phyloP scores from a whole-genome alignment of 1,139 yeast genomes.

The Candida buenavistaensis region DNA sequence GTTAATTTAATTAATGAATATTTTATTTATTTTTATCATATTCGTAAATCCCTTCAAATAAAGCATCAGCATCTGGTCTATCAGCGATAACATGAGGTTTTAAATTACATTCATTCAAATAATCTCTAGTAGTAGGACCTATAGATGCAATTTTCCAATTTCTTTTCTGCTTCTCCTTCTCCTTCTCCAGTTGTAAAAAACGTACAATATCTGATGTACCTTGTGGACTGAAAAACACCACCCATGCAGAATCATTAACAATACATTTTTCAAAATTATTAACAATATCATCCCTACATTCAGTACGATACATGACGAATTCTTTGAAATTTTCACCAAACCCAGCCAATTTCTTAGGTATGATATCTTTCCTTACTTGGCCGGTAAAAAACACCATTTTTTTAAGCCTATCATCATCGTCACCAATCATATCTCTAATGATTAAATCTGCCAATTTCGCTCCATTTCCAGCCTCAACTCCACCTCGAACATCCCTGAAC shows the following conservation, averaged over 20 bases:
- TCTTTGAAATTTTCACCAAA: constrained; percentile 58
- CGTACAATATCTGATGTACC: constrained; percentile 69
- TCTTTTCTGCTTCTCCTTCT: constrained; percentile 13
- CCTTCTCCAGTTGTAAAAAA: constrained; percentile 25
- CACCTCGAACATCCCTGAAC: constrained; percentile 70
- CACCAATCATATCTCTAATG: constrained; percentile 22
- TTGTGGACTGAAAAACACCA: constrained; percentile 89
- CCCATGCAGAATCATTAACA: constrained; percentile 46
- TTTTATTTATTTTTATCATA: constrained; percentile 11
- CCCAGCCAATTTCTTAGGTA: constrained; percentile 59
- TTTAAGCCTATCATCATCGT: constrained; percentile 2
- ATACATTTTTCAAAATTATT: constrained; percentile 29
- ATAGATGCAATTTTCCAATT: constrained; percentile 65
- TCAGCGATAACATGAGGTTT: constrained; percentile 63
- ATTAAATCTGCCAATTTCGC: constrained; percentile 65
- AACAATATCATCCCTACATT: constrained; percentile 46
- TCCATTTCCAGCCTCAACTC: constrained; percentile 80
- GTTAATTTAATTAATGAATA: neutral
- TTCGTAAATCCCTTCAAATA: constrained; percentile 39
- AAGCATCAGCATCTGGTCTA: constrained; percentile 69
- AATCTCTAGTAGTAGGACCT: constrained; percentile 89
- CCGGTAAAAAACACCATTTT: constrained; percentile 81
- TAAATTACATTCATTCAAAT: constrained; percentile 51
- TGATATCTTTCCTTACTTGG: constrained; percentile 75
- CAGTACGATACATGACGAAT: constrained; percentile 69